Percentiles rank a stretch among this genome's conserved stretches.
These are phyloP conservation scores for Coriaria nepalensis DNA, from an alignment of 306 rosid species.

Conservation along the genomic window DNA sequence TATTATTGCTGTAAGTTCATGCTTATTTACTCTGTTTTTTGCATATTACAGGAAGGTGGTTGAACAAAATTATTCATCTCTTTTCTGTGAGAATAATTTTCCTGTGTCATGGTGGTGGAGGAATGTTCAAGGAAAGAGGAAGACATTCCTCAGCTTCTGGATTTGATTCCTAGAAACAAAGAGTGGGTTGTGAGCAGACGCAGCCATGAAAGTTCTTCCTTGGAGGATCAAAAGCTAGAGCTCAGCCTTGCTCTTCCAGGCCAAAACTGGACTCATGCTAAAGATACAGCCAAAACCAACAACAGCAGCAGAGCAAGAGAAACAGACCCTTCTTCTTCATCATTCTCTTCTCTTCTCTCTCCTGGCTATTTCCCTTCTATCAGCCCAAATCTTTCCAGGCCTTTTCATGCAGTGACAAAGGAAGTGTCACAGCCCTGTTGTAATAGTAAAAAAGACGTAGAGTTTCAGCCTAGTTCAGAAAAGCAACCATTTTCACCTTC, in stretches of 20 bases:
- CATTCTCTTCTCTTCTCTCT: slow-evolving; percentile 31
- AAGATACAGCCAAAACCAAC: slow-evolving; percentile 9
- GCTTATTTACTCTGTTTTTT: too few species aligned
- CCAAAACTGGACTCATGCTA: slow-evolving; percentile 39
- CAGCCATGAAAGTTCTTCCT: slow-evolving; percentile 25
- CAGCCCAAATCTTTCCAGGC: slow-evolving; percentile 24
- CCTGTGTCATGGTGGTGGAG: slow-evolving; percentile 27
- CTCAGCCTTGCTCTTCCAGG: slow-evolving; percentile 92
- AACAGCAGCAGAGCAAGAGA: slow-evolving; percentile 20
- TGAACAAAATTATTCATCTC: too few species aligned
- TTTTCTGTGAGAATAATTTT: too few species aligned
- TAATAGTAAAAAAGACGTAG: slow-evolving; percentile 33
- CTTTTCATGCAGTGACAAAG: slow-evolving; percentile 27
- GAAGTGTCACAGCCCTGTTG: slow-evolving; percentile 24
- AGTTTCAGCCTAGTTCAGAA: slow-evolving; percentile 37
- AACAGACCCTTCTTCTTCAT: too few species aligned
- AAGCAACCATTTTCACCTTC: slow-evolving; percentile 36
- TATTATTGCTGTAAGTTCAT: too few species aligned
- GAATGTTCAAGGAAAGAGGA: slow-evolving; percentile 44
- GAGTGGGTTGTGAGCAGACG: slow-evolving; percentile 37
- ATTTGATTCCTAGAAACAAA: slow-evolving; percentile 48
- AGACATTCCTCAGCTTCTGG: slow-evolving; percentile 43
- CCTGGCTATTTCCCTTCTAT: slow-evolving; percentile 30
- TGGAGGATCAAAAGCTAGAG: slow-evolving; percentile 62
- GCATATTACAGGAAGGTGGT: too few species aligned